A percentile compares a stretch with the other conserved stretches of the same genome.
Evolutionary conservation across 163 green algal genomes (phyloP).

Genomic region (Scenedesmus sp.): DNA sequence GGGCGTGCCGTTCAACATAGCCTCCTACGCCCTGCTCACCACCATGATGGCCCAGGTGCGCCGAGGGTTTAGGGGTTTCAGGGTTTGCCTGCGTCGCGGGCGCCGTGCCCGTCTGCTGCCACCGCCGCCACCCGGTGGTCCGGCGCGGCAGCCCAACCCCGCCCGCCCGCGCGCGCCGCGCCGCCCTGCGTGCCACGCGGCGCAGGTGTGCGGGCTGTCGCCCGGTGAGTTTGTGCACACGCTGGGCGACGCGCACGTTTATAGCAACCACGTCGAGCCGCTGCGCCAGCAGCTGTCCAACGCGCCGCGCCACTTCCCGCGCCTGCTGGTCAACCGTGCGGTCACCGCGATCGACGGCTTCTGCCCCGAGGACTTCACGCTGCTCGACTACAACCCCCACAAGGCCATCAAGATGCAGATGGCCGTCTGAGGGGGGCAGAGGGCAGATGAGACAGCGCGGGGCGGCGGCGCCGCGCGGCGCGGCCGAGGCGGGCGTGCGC

Average conservation of each 20-base stretch:
- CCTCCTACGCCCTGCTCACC: slow-evolving; percentile 96
- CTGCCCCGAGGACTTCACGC: slow-evolving; percentile 89
- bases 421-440: slow-evolving; percentile 87
- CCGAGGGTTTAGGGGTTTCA: too few relatives aligned
- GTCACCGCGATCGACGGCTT: slow-evolving; percentile 95
- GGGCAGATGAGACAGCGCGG: too few relatives aligned
- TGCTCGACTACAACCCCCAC: slow-evolving; percentile 92
- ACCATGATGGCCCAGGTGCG: slow-evolving; percentile 92
- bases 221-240: slow-evolving; percentile 96
- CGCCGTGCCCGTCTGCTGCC: neutral
- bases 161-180: neutral
- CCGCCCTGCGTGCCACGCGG: neutral
- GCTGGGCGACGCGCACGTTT: slow-evolving; percentile 98
- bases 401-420: slow-evolving; percentile 99
- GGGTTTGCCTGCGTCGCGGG: neutral
- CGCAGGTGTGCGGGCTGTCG: slow-evolving; percentile 84
- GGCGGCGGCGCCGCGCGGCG: too few relatives aligned
- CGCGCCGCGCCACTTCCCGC: slow-evolving; percentile 85
- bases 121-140: too few relatives aligned
- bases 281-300: slow-evolving; percentile 95
- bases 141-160: neutral
- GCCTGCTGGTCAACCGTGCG: slow-evolving; percentile 86
- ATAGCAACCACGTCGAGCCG: slow-evolving; percentile 97
- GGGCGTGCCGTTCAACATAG: slow-evolving; percentile 99
- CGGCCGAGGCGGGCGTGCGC: neutral